Base-by-base conservation (phyloP, 495 filamentous ascomycete species). In the Diplogelasinospora grovesii region DNA sequence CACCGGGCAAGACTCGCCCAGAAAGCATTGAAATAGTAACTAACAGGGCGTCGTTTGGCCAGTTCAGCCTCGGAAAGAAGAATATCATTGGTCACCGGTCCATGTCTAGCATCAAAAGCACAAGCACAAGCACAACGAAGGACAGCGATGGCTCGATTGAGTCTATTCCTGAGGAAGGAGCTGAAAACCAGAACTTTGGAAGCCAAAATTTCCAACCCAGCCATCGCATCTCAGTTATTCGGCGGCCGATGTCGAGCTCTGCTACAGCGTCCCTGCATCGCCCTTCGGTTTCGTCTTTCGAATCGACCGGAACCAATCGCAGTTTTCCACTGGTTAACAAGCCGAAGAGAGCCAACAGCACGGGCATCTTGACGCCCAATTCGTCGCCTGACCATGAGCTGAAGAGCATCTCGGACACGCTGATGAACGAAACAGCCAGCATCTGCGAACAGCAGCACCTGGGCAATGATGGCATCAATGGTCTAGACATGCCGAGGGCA, bases 271-370 rank as follows among this genome's bases (percentile, higher is more conserved):
- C 44, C 6, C 58, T 59, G 48, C 62, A 73, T 43, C 69, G 72
- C 5, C 66, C 69, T 11, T 75, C 71, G 3, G 41, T 66, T 13
- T 62, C 68, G n/a, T 73, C 73, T 2, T 60, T 73, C 20, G 64
- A 66, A 16, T 74, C 69, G 4, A 61, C 56, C 10, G 67, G 63
- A 10, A 74, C 72, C 1, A 68, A 63, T 24, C 64, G 74, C 45
- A 73, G 66, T 53, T 75, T 78, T 37, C 73, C 70, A 3, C 52
- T 75, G 10, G 60, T 75, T 37, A 70, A 68, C 44, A 69, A 65
- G 42, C 57, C 67, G n/a, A 70, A 64, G 46, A 48, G 50, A 5
- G 35, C 49, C 10, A 43, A 54, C 31, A 65, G 63, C 33, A 61
- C 52, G 3, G 65, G 66, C 21, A 54, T 66, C 24, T 42, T 65